A percentile compares a stretch with the other conserved stretches of the same genome.
Conservation (phyloP, 164 flowering plant genomes). For the Euptelea pleiosperma region DNA sequence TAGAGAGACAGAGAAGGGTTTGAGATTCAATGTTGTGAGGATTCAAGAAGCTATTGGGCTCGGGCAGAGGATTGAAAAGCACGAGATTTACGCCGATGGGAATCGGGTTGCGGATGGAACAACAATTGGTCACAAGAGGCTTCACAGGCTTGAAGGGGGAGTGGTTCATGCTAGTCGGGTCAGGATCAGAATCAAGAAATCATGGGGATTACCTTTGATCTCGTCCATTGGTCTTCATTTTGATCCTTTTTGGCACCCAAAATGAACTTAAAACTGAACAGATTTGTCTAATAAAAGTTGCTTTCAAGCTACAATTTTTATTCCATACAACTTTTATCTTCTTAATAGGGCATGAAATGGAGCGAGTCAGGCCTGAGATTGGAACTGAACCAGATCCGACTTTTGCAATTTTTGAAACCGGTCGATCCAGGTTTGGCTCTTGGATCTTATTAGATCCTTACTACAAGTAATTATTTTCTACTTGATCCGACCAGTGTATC, state of each 20-base stretch:
- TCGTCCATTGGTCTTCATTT: conserved; percentile 74
- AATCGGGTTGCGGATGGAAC: conserved; percentile 47
- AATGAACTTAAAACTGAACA: conserved; percentile 2
- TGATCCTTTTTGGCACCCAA: conserved; percentile 70
- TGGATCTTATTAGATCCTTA: too few relatives aligned
- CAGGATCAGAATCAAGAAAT: conserved; percentile 41
- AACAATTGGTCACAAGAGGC: conserved; percentile 87
- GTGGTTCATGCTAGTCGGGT: conserved; percentile 46
- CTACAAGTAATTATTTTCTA: too few relatives aligned
- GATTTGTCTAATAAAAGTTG: neutral
- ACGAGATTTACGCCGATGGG: conserved; percentile 65
- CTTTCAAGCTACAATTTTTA: neutral
- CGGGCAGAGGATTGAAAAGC: conserved; percentile 73
- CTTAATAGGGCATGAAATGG: too few relatives aligned
- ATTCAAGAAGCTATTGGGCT: conserved; percentile 92
- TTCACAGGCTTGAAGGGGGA: conserved; percentile 63
- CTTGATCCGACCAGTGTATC: too few relatives aligned
- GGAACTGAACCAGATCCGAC: too few relatives aligned
- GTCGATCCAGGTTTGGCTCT: too few relatives aligned
- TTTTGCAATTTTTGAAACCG: too few relatives aligned
- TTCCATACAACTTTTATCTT: too few relatives aligned
- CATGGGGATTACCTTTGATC: conserved; percentile 62
- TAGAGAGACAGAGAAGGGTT: conserved; percentile 18
- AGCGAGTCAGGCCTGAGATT: too few relatives aligned
- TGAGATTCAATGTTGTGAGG: conserved; percentile 78